These are phyloP conservation scores for Iodosphaeria phyllophila DNA, from an alignment of 2,329 filamentous ascomycete genomes.

Conservation along the genomic window DNA sequence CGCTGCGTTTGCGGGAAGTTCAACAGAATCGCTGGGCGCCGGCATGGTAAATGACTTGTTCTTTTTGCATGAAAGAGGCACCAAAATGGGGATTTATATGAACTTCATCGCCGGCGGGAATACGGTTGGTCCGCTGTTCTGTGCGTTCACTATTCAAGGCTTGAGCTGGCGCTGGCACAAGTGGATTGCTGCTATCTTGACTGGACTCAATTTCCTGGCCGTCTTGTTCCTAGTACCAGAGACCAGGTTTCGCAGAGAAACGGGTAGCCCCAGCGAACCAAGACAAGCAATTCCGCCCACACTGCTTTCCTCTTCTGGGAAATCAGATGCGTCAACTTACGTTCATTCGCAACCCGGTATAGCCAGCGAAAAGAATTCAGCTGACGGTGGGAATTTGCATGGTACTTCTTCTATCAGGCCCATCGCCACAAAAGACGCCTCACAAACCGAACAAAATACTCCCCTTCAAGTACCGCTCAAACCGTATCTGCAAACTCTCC, in stretches of 20 bases:
- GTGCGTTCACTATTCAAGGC: slow-evolving; percentile 12
- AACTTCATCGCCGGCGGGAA: slow-evolving; percentile 13
- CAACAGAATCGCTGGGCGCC: slow-evolving; percentile 23
- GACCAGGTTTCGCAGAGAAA: no score
- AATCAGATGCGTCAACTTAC: no score
- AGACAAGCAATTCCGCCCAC: neutral
- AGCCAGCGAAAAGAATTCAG: no score
- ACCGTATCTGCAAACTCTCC: slow-evolving; percentile 9
- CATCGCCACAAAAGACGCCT: no score
- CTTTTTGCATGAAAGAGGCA: slow-evolving; percentile 15
- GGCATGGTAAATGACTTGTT: slow-evolving; percentile 14
- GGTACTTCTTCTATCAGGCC: no score
- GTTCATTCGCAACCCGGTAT: no score
- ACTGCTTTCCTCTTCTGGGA: no score
- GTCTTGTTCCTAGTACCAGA: slow-evolving; percentile 14
- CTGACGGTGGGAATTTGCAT: no score
- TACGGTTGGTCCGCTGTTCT: slow-evolving; percentile 12
- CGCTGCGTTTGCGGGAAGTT: slow-evolving; percentile 22
- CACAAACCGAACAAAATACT: no score
- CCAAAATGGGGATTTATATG: slow-evolving; percentile 14
- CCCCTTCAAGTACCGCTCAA: slow-evolving; percentile 7
- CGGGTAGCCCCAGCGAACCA: neutral
- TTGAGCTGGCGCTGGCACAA: slow-evolving; percentile 15
- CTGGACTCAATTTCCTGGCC: slow-evolving; percentile 10
- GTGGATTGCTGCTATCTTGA: slow-evolving; percentile 12